phyloP scores from a whole-genome alignment of 1,139 yeast genomes.

The Saccharomyces hybrid region DNA sequence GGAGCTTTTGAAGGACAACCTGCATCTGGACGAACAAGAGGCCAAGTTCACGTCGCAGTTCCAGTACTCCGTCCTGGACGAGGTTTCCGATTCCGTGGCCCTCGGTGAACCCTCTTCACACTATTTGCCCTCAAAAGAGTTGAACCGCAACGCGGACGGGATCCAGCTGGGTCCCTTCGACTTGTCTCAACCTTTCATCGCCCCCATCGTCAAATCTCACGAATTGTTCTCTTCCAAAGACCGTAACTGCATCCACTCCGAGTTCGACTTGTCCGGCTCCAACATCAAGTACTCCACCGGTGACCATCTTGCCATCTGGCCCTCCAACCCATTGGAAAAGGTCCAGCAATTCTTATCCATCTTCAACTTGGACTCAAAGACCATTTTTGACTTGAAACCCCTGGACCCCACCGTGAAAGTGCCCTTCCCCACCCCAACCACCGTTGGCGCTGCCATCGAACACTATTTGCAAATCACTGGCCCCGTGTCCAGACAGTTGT shows the following conservation, averaged over 20 bases:
- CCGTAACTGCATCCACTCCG: slow-evolving; percentile 82
- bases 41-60: slow-evolving; percentile 68
- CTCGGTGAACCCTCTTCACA: slow-evolving; percentile 75
- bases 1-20: slow-evolving; percentile 56
- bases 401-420: slow-evolving; percentile 67
- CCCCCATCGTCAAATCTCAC: slow-evolving; percentile 51
- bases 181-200: slow-evolving; percentile 74
- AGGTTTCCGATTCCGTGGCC: slow-evolving; percentile 45
- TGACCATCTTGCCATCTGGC: slow-evolving; percentile 93
- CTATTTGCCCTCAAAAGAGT: slow-evolving; percentile 40
- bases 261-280: slow-evolving; percentile 69
- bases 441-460: slow-evolving; percentile 79
- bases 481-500: slow-evolving; percentile 82
- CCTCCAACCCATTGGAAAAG: slow-evolving; percentile 76
- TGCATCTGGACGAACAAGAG: slow-evolving; percentile 68
- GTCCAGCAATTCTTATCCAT: slow-evolving; percentile 56
- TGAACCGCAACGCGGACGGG: slow-evolving; percentile 22
- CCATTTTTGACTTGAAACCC: slow-evolving; percentile 59
- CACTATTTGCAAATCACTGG: slow-evolving; percentile 89
- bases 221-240: slow-evolving; percentile 61
- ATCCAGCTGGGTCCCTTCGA: slow-evolving; percentile 68
- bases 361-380: slow-evolving; percentile 51
- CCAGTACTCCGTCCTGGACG: slow-evolving; percentile 34
- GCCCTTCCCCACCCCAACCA: slow-evolving; percentile 88
- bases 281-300: slow-evolving; percentile 86